Percentiles rank a stretch among this genome's conserved stretches.
phyloP scores from a whole-genome alignment of 2,329 filamentous ascomycete species.

The Microthyrium microscopicum region DNA sequence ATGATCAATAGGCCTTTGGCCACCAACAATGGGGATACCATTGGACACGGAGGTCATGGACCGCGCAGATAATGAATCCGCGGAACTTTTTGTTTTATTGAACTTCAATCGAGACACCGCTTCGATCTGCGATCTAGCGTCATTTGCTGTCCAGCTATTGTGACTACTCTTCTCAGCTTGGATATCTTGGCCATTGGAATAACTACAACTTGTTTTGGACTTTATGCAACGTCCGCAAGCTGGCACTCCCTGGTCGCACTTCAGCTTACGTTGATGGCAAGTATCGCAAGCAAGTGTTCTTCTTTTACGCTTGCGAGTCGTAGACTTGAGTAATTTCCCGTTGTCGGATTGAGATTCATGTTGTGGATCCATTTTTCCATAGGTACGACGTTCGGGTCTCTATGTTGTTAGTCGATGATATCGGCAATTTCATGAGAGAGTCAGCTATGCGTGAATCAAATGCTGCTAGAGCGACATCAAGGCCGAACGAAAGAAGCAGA shows the following conservation, averaged over 20 bases:
- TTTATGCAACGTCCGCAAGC: conserved; percentile 4
- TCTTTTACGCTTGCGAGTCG: conserved; percentile 3
- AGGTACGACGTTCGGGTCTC: too few relatives aligned
- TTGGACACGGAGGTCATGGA: background rate
- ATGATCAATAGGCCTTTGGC: too few relatives aligned
- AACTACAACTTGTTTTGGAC: conserved; percentile 1
- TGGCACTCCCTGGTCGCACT: conserved; percentile 3
- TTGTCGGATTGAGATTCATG: too few relatives aligned
- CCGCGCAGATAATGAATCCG: background rate
- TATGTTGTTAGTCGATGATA: too few relatives aligned
- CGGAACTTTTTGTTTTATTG: background rate
- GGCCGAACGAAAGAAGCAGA: too few relatives aligned
- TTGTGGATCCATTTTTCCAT: too few relatives aligned
- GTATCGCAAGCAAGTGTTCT: conserved; percentile 4
- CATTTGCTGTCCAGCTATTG: too few relatives aligned
- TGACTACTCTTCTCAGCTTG: background rate
- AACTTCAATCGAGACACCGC: background rate
- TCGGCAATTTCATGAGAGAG: too few relatives aligned
- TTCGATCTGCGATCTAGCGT: background rate
- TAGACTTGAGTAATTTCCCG: background rate
- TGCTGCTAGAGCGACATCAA: too few relatives aligned
- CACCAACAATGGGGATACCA: background rate
- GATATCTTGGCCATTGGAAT: background rate
- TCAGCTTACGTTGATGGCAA: conserved; percentile 5
- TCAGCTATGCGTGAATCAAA: too few relatives aligned